phyloP scores from a whole-genome alignment of 805 yeast species.

The Metschnikowia hibisci region DNA sequence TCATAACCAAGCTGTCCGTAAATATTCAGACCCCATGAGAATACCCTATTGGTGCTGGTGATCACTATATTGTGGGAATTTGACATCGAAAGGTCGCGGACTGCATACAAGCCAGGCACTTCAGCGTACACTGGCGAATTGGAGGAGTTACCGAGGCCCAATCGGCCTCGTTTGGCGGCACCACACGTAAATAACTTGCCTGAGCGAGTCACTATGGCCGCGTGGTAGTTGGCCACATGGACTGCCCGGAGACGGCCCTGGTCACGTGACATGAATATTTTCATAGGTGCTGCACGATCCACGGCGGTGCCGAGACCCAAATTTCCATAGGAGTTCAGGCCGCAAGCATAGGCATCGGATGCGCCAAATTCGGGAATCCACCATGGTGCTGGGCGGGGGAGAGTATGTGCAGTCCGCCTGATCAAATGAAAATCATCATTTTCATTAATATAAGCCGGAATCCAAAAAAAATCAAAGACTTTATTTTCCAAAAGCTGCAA shows the following conservation, averaged over 20 bases:
- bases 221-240: slow-evolving; percentile 61
- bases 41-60: slow-evolving; percentile 50
- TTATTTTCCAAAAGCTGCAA: slow-evolving; percentile 58
- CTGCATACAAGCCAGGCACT: slow-evolving; percentile 29
- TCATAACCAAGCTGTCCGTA: slow-evolving; percentile 60
- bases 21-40: slow-evolving; percentile 76
- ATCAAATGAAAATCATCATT: slow-evolving; percentile 27
- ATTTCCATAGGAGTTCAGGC: slow-evolving; percentile 58
- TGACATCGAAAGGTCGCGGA: slow-evolving; percentile 45
- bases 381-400: slow-evolving; percentile 25
- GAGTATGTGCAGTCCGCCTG: slow-evolving; percentile 14
- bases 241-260: slow-evolving; percentile 44
- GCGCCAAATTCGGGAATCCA: slow-evolving; percentile 50
- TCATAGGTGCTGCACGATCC: slow-evolving; percentile 41
- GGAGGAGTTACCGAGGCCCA: slow-evolving; percentile 49
- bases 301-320: slow-evolving; percentile 65
- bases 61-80: slow-evolving; percentile 66
- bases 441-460: slow-evolving; percentile 41
- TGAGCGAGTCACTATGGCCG: slow-evolving; percentile 54
- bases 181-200: slow-evolving; percentile 62
- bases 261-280: slow-evolving; percentile 20
- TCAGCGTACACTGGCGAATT: slow-evolving; percentile 42
- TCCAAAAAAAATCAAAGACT: slow-evolving; percentile 38
- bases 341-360: slow-evolving; percentile 56
- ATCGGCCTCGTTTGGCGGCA: slow-evolving; percentile 62